Conservation (phyloP, 306 rosid genomes). For the Castanospermum australe region DNA sequence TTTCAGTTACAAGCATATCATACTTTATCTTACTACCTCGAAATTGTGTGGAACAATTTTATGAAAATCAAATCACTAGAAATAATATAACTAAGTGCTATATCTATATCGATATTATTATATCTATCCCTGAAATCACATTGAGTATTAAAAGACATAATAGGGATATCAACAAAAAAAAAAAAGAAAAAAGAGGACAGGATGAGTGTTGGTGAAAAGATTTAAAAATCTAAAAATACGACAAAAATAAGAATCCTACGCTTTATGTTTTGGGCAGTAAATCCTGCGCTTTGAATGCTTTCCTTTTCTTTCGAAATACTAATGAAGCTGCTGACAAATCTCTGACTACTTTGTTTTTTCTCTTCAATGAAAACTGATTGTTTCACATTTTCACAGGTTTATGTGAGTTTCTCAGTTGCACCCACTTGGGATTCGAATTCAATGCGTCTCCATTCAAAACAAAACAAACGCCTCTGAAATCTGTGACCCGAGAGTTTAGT, state of each 20-base stretch:
- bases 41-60: too few relatives aligned
- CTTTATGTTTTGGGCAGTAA: neutral
- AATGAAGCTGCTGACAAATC: slow-evolving; percentile 42
- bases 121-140: too few relatives aligned
- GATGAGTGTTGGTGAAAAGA: neutral
- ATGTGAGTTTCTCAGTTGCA: slow-evolving; percentile 19
- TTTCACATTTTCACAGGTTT: slow-evolving; percentile 27
- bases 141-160: neutral
- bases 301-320: slow-evolving; percentile 13
- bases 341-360: neutral
- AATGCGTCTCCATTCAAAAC: slow-evolving; percentile 26
- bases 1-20: too few relatives aligned
- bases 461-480: slow-evolving; percentile 46
- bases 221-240: neutral
- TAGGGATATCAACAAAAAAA: neutral
- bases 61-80: too few relatives aligned
- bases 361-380: slow-evolving; percentile 24
- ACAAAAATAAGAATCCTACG: neutral
- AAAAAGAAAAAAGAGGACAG: too few relatives aligned
- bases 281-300: slow-evolving; percentile 17
- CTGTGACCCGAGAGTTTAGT: slow-evolving; percentile 69
- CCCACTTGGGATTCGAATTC: slow-evolving; percentile 33
- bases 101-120: too few relatives aligned
- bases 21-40: too few relatives aligned
- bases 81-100: too few relatives aligned